Base-by-base conservation (phyloP, 768 basidiomycete genomes). In the Lentinula boryana region DNA sequence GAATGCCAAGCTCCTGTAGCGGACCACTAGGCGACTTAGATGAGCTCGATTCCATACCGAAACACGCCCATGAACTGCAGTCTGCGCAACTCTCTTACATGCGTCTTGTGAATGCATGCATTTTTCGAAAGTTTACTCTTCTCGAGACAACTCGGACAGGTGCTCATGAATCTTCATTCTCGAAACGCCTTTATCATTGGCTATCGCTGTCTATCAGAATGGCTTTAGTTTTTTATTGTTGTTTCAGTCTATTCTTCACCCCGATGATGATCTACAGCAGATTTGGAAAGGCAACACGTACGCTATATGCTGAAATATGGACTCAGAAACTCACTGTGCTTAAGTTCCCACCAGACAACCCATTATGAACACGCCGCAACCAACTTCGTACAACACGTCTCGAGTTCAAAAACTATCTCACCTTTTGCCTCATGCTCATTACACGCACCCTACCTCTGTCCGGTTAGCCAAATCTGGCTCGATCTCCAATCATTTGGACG, bases 1-100 rank as follows among this genome's bases (percentile, higher is more conserved):
- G 56, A 15, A 23, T 36, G 15, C 36, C 76, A 80, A 59, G 80
- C 80, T 51, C 65, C 16, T 18, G 16, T 35, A 16, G 32, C 27
- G 49, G 4, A 8, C 8, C 21, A 21, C 8, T 50, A 55, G 16
- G 51, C 51, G 51, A 16, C 35, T 15, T 23, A 5, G 27, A n/a
- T 35, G 13, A 32, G 32, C 12, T 21, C 21, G 23, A 50, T 15
- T 12, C 1, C 49, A 23, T 50, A 31, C 38, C 53, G n/a, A 35
- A 55, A 55, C 33, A 40, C n/a, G 10, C 33, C 15, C 27, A 27
- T 27, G 27, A 27, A 27, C 27, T 27, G 27, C 33, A 55, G 36
- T 15, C 31, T 55, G 2, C 36, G 13, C 53, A 40, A 18, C 53
- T 32, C 13, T 5, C 15, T 23, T 31, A 9, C 5, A 12, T 9